A percentile compares a stretch with the other conserved stretches of the same genome.
Conservation (phyloP, 2,329 filamentous ascomycete species). For the Stachybotrys echinatus region DNA sequence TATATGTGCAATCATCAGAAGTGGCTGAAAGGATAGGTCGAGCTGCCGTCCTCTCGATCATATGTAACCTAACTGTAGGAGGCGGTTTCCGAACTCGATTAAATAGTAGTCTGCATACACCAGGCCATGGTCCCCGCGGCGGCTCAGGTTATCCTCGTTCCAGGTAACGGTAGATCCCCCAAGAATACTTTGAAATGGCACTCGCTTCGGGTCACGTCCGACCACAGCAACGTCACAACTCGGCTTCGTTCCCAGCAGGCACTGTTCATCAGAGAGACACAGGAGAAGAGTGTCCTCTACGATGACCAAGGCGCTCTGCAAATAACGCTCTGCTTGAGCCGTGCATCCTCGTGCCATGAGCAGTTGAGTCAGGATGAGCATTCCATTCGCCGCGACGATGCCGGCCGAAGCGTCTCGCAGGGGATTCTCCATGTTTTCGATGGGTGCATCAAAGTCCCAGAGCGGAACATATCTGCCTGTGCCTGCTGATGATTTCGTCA, state of each 20-base stretch:
- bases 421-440: slow-evolving; percentile 12
- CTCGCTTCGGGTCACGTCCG: not conserved
- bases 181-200: slow-evolving; percentile 5
- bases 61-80: slow-evolving; percentile 26
- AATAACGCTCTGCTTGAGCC: slow-evolving; percentile 11
- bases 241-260: not conserved
- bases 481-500: too few relatives aligned
- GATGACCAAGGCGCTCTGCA: not conserved
- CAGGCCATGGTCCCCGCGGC: slow-evolving; percentile 27
- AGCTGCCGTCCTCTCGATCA: too few relatives aligned
- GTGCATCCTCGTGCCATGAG: slow-evolving; percentile 10
- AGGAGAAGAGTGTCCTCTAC: not conserved
- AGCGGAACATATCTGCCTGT: slow-evolving; percentile 16
- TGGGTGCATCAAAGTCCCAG: slow-evolving; percentile 40
- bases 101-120: slow-evolving; percentile 43
- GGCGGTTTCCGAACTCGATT: slow-evolving; percentile 37
- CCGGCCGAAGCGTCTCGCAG: slow-evolving; percentile 24
- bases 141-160: slow-evolving; percentile 15
- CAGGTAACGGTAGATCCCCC: slow-evolving; percentile 22
- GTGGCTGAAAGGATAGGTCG: too few relatives aligned
- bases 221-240: not conserved
- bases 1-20: too few relatives aligned
- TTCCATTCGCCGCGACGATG: slow-evolving; percentile 26
- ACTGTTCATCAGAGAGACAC: not conserved
- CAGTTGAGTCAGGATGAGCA: slow-evolving; percentile 23